Evolutionary conservation across 345 rosid genomes (phyloP).

Genomic region (Turnera subulata): DNA sequence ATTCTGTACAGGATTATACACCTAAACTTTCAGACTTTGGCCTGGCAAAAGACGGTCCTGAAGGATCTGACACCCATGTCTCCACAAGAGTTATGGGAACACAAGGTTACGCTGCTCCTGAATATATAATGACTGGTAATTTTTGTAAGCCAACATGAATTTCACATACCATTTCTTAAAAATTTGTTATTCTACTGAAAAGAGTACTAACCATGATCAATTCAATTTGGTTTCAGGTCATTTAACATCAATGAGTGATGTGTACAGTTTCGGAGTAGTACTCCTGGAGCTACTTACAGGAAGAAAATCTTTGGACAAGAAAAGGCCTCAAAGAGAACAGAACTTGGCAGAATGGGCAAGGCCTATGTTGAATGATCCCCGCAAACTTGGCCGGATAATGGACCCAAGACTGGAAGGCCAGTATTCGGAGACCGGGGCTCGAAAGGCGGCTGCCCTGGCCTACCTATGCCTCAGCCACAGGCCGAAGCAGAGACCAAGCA

Average conservation of each 20-base stretch:
- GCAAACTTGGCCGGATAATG: constrained; percentile 66
- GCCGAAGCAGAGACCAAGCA: constrained; percentile 69
- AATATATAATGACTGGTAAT: constrained; percentile 86
- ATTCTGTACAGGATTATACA: constrained; percentile 58
- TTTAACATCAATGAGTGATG: constrained; percentile 28
- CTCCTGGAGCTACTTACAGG: constrained; percentile 28
- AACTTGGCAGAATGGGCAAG: constrained; percentile 30
- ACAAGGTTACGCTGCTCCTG: constrained; percentile 95
- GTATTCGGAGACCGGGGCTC: constrained; percentile 74
- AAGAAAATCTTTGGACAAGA: constrained; percentile 26
- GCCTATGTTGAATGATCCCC: constrained; percentile 49
- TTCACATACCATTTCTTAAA: no score
- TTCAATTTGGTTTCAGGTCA: constrained; percentile 27
- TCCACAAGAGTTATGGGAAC: constrained; percentile 95
- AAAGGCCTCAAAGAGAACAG: constrained; percentile 21
- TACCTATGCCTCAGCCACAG: constrained; percentile 74
- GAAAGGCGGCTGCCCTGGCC: constrained; percentile 76
- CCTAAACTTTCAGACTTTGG: constrained; percentile 90
- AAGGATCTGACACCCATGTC: constrained; percentile 91
- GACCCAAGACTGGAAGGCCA: constrained; percentile 89
- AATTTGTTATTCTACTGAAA: no score
- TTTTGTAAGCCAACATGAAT: no score
- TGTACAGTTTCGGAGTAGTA: constrained; percentile 32
- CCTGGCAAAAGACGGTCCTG: constrained; percentile 89
- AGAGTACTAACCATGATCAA: no score